Conservation (phyloP, 1,284 basidiomycete species). For the Apiotrichum akiyoshidainum region DNA sequence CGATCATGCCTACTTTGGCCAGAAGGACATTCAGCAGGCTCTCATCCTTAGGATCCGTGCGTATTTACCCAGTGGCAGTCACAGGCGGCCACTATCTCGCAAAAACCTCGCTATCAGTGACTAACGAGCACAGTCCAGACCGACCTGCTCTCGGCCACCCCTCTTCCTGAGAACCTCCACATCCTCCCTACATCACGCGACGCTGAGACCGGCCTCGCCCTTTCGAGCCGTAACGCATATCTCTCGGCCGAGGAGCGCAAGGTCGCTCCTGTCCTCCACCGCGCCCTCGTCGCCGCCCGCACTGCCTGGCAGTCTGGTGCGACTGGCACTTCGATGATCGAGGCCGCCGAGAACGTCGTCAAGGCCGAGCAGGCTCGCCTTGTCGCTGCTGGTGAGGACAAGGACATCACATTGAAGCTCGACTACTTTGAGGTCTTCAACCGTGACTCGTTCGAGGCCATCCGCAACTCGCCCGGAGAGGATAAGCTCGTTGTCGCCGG, state of each 20-base stretch:
- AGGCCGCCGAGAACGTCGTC: slow-evolving; percentile 47
- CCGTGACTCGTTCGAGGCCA: slow-evolving; percentile 61
- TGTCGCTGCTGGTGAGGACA: slow-evolving; percentile 34
- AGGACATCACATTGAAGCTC: slow-evolving; percentile 60
- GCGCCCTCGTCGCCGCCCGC: slow-evolving; percentile 63
- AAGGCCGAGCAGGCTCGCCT: slow-evolving; percentile 46
- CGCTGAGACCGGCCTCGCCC: slow-evolving; percentile 64
- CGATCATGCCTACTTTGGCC: slow-evolving; percentile 89
- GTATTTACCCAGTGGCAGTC: slow-evolving; percentile 11
- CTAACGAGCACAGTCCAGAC: slow-evolving; percentile 55
- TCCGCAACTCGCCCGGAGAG: slow-evolving; percentile 30
- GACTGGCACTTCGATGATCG: slow-evolving; percentile 59
- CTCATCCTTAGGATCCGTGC: slow-evolving; percentile 71
- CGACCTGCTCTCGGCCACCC: slow-evolving; percentile 78
- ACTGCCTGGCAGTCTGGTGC: slow-evolving; percentile 56
- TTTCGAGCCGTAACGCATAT: slow-evolving; percentile 89
- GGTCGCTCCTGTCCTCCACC: slow-evolving; percentile 68
- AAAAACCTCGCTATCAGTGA: background rate
- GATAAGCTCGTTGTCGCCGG: slow-evolving; percentile 75
- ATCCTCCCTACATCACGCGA: slow-evolving; percentile 79
- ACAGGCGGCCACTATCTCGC: background rate
- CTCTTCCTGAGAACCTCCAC: slow-evolving; percentile 64
- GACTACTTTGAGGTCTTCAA: slow-evolving; percentile 92
- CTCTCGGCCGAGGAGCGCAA: slow-evolving; percentile 64
- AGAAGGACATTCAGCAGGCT: slow-evolving; percentile 98